Conservation (phyloP, 768 basidiomycete genomes). For the Lentinula detonsa region DNA sequence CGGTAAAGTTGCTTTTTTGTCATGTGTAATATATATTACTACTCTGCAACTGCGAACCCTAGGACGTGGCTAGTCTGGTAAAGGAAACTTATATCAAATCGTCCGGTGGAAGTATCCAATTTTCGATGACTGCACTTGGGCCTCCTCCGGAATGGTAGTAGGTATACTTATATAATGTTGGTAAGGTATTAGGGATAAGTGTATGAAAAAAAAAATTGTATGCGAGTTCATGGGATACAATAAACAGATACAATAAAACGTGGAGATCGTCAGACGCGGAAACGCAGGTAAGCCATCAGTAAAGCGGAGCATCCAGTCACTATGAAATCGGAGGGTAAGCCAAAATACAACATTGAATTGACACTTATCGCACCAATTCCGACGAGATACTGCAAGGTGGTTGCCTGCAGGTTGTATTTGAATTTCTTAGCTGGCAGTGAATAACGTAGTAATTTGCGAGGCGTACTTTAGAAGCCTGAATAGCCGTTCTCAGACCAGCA, state of each 20-base stretch:
- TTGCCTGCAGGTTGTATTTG: conserved; percentile 43
- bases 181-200: not conserved
- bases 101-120: conserved; percentile 39
- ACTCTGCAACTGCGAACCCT: not conserved
- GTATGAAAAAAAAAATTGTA: not conserved
- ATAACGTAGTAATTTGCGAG: not conserved
- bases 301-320: conserved; percentile 84
- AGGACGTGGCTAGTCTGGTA: conserved; percentile 66
- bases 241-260: not conserved
- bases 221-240: not conserved
- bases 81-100: conserved; percentile 53
- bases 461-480: conserved; percentile 77
- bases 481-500: conserved; percentile 74
- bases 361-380: conserved; percentile 64
- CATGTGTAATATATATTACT: no score
- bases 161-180: not conserved
- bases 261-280: conserved; percentile 26
- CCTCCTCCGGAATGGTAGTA: conserved; percentile 5
- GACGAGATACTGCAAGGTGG: conserved; percentile 81
- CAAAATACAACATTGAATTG: not conserved
- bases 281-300: conserved; percentile 83
- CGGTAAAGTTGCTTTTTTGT: conserved; percentile 26
- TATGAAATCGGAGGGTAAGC: conserved; percentile 22
- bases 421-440: not conserved
- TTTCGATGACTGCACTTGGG: conserved; percentile 63